A percentile compares a stretch with the other conserved stretches of the same genome.
Conservation (phyloP, 23 red algal species). For the Gracilaria gracilis region DNA sequence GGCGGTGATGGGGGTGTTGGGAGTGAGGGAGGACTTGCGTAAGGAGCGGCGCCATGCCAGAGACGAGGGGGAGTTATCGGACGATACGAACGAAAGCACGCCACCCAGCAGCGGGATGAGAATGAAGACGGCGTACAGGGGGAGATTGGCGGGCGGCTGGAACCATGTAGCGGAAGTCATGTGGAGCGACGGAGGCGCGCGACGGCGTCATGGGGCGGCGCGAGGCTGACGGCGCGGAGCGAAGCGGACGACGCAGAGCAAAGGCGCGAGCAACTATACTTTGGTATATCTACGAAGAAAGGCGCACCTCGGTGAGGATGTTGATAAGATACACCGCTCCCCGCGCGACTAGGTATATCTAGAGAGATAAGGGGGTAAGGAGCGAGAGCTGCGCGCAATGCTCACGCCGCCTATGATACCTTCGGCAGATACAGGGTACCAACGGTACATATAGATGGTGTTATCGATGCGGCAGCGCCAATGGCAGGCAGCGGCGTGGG, state of each 20-base stretch:
- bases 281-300: too few species aligned
- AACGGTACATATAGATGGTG: too few species aligned
- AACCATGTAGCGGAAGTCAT: not conserved
- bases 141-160: not conserved
- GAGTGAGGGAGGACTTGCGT: constrained; percentile 48
- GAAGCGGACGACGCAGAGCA: not conserved
- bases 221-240: not conserved
- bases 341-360: too few species aligned
- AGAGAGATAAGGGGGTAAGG: too few species aligned
- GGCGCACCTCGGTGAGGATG: too few species aligned
- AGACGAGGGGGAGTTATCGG: constrained; percentile 35
- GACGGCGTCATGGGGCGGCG: constrained; percentile 4
- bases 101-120: constrained; percentile 61
- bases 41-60: constrained; percentile 37
- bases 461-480: too few species aligned
- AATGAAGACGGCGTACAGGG: constrained; percentile 31
- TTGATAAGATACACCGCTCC: too few species aligned
- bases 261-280: not conserved
- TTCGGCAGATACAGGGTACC: too few species aligned
- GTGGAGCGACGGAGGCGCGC: not conserved
- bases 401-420: too few species aligned
- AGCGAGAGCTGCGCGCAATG: too few species aligned
- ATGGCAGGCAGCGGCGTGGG: too few species aligned
- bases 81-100: constrained; percentile 51
- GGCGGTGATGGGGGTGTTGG: not conserved